Evolutionary conservation across 129 eudicot species (phyloP).

Genomic region (Arctium lappa): DNA sequence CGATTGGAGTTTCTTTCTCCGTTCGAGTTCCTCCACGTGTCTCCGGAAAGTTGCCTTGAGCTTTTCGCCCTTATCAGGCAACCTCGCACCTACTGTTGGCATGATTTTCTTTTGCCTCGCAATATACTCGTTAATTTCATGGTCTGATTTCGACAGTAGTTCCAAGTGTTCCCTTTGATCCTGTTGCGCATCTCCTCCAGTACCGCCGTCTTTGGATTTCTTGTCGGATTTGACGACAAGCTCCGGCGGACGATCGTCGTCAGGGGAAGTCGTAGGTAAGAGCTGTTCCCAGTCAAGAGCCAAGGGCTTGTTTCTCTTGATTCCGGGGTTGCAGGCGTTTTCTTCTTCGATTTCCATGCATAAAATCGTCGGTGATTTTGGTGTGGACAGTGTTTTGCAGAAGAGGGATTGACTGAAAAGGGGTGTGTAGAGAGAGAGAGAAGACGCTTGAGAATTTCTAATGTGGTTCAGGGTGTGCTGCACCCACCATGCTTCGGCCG

Average conservation of each 20-base stretch:
- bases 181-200: background rate
- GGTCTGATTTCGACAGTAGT: background rate
- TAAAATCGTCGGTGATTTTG: background rate
- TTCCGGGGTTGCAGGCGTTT: background rate
- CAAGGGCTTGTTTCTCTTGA: slow-evolving; percentile 10
- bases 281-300: slow-evolving; percentile 26
- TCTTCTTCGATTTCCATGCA: slow-evolving; percentile 31
- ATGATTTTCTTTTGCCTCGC: background rate
- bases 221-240: background rate
- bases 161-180: background rate
- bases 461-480: slow-evolving; percentile 6
- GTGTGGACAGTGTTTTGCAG: background rate
- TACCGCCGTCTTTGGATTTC: slow-evolving; percentile 6
- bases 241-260: slow-evolving; percentile 30
- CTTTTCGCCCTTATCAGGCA: slow-evolving; percentile 46
- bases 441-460: background rate
- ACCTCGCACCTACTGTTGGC: background rate
- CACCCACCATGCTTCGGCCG: slow-evolving; percentile 2
- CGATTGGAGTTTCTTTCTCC: slow-evolving; percentile 1
- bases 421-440: background rate
- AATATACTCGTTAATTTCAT: background rate
- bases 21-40: slow-evolving; percentile 30
- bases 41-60: background rate
- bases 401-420: slow-evolving; percentile 9
- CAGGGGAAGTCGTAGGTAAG: background rate